Conservation (phyloP, 2,329 filamentous ascomycete genomes). For the Colletotrichum zoysiae region DNA sequence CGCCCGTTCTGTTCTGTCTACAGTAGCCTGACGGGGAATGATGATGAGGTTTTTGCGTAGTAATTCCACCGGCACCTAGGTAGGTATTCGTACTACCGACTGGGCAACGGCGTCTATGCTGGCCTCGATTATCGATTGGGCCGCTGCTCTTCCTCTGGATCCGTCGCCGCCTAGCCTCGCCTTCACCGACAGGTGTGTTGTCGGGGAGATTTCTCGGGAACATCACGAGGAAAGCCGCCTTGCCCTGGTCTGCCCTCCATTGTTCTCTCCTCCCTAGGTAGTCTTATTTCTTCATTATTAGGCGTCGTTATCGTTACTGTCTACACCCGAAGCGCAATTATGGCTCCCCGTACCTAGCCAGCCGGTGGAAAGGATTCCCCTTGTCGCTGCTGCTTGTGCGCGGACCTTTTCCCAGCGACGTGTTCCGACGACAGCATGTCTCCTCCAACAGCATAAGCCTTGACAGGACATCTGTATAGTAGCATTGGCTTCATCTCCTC, state of each 20-base stretch:
- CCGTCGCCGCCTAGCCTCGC: constrained; percentile 4
- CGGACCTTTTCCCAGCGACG: constrained; percentile 15
- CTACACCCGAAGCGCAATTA: background rate
- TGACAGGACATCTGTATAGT: background rate
- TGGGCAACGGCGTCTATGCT: background rate
- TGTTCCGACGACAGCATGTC: constrained; percentile 21
- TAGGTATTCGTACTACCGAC: too few relatives aligned
- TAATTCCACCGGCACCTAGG: background rate
- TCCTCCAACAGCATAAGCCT: constrained; percentile 2
- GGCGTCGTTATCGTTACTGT: background rate
- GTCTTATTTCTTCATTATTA: background rate
- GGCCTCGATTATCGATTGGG: background rate
- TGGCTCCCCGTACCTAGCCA: background rate
- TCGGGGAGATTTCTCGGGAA: constrained; percentile 36
- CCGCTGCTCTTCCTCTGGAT: background rate
- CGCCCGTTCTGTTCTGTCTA: too few relatives aligned
- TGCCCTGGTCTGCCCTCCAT: background rate
- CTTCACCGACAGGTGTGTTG: constrained; percentile 10
- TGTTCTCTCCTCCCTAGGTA: background rate
- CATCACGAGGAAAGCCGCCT: background rate
- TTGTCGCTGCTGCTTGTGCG: background rate
- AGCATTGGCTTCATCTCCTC: background rate
- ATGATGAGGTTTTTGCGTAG: constrained; percentile 3
- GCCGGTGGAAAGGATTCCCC: background rate
- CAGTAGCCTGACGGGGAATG: background rate